A percentile compares a stretch with the other conserved stretches of the same genome.
phyloP scores from a whole-genome alignment of 2,329 filamentous ascomycete species.

The Apiospora hydei region DNA sequence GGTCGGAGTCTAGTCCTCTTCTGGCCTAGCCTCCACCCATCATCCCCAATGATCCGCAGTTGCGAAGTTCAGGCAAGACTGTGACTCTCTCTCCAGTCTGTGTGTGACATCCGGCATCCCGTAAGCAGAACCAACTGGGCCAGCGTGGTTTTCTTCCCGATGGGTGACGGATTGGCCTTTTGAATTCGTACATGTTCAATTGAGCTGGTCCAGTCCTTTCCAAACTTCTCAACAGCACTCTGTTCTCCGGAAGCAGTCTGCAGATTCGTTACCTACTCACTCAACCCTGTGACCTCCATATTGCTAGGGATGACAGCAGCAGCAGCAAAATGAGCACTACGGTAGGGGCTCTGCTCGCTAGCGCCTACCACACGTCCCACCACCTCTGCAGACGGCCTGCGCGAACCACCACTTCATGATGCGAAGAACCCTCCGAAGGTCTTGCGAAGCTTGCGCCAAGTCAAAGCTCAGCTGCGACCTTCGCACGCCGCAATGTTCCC shows the following conservation, averaged over 20 bases:
- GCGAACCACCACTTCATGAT: constrained; percentile 43
- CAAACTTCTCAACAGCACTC: neutral
- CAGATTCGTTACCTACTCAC: neutral
- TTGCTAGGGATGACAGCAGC: constrained; percentile 2
- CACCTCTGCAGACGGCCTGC: neutral
- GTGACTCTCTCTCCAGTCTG: neutral
- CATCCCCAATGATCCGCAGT: neutral
- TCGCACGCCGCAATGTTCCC: constrained; percentile 59
- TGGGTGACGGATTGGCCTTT: neutral
- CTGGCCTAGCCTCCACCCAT: neutral
- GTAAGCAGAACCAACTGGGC: neutral
- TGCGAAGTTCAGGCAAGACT: constrained; percentile 1
- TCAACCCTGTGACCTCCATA: neutral
- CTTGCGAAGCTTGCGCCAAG: constrained; percentile 62
- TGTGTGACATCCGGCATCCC: neutral
- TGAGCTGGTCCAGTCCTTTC: constrained; percentile 4
- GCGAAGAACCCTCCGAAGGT: constrained; percentile 63
- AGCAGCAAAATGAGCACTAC: constrained; percentile 17
- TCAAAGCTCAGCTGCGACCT: constrained; percentile 65
- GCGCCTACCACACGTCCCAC: constrained; percentile 7
- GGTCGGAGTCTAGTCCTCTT: constrained; percentile 23
- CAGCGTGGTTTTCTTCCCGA: neutral
- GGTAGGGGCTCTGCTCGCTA: constrained; percentile 21
- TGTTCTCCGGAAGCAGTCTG: neutral
- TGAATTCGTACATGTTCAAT: neutral